A percentile compares a stretch with the other conserved stretches of the same genome.
Conservation (phyloP, 129 eudicot genomes). For the Dittrichia graveolens region DNA sequence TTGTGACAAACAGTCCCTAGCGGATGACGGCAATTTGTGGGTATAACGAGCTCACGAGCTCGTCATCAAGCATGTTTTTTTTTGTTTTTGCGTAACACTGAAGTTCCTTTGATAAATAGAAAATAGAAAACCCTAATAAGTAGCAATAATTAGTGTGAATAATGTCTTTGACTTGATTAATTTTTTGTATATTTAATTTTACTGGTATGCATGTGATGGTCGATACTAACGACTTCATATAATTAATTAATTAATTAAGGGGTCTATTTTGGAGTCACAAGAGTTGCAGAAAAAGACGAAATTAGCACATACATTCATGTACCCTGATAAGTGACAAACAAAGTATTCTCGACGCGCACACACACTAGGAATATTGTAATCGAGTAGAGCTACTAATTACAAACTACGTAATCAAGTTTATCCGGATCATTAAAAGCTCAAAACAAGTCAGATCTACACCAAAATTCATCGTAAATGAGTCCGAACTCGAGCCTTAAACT, state of each 20-base stretch:
- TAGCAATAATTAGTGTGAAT: background rate
- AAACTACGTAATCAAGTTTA: too few species aligned
- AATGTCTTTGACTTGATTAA: background rate
- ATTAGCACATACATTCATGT: slow-evolving; percentile 16
- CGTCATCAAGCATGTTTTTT: too few species aligned
- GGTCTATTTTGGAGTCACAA: slow-evolving; percentile 34
- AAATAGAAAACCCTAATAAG: background rate
- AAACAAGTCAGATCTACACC: too few species aligned
- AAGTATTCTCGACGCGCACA: background rate
- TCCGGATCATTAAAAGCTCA: too few species aligned
- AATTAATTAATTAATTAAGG: too few species aligned
- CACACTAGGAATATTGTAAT: too few species aligned
- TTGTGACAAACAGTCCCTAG: too few species aligned
- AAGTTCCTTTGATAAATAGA: background rate
- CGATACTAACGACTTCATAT: slow-evolving; percentile 2
- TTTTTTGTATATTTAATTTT: slow-evolving; percentile 2
- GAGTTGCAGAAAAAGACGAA: slow-evolving; percentile 18
- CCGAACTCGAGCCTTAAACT: too few species aligned
- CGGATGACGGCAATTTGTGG: too few species aligned
- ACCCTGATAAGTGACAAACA: background rate
- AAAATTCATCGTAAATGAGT: too few species aligned
- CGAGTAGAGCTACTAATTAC: too few species aligned
- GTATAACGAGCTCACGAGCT: too few species aligned
- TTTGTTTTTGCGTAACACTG: background rate
- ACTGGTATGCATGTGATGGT: slow-evolving; percentile 2